phyloP scores from a whole-genome alignment of 169 alveolate species.

The Plasmodium sp. region DNA sequence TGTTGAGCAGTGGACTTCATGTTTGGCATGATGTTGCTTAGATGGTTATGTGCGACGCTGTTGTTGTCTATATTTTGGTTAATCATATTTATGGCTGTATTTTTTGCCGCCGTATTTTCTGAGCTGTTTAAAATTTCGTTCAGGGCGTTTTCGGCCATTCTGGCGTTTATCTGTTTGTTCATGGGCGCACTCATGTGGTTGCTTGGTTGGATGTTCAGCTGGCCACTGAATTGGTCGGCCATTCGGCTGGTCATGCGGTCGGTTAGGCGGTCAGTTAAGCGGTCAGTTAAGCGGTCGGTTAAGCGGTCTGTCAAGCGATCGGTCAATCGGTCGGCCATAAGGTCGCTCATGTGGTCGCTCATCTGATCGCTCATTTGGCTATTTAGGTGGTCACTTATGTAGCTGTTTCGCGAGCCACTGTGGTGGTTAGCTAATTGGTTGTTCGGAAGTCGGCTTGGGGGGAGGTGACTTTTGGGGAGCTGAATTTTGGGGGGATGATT shows the following conservation, averaged over 20 bases:
- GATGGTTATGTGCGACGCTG: slow-evolving; percentile 19
- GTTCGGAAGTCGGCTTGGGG: not conserved
- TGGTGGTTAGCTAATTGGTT: not conserved
- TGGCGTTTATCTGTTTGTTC: slow-evolving; percentile 12
- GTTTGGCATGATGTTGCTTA: slow-evolving; percentile 24
- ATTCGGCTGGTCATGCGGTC: not conserved
- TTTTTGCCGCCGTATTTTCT: slow-evolving; percentile 9
- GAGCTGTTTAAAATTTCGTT: slow-evolving; percentile 34
- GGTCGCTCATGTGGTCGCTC: not conserved
- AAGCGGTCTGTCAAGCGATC: too few species aligned
- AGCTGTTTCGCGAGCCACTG: not conserved
- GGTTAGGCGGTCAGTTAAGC: not conserved
- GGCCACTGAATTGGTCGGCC: slow-evolving; percentile 8
- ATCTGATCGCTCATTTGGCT: not conserved
- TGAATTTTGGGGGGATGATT: not conserved
- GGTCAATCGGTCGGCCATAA: not conserved
- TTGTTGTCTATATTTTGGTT: slow-evolving; percentile 63
- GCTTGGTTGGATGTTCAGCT: slow-evolving; percentile 5
- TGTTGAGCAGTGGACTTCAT: slow-evolving; percentile 3
- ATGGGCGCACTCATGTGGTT: not conserved
- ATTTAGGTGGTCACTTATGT: not conserved
- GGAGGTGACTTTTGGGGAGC: not conserved
- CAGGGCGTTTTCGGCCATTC: slow-evolving; percentile 13
- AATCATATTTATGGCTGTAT: slow-evolving; percentile 40
- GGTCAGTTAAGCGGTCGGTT: too few species aligned